Conservation (phyloP, 2,329 filamentous ascomycete species). For the Arthrocladium fulminans region DNA sequence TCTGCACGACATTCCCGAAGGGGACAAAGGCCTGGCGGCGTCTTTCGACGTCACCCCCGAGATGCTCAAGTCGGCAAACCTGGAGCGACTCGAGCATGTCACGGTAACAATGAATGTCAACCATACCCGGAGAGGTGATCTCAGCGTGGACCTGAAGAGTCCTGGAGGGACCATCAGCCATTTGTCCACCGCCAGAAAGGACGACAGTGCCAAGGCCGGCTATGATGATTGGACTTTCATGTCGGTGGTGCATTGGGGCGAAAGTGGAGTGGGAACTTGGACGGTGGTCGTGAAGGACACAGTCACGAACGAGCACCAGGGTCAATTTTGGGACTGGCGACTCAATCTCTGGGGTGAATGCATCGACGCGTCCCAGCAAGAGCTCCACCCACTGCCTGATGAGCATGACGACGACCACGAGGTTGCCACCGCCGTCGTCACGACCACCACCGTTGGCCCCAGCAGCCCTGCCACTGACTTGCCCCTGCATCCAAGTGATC, state of each 20-base stretch:
- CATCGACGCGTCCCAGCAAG: conserved; percentile 65
- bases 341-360: conserved; percentile 89
- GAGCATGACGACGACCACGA: conserved; percentile 73
- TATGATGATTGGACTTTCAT: conserved; percentile 98
- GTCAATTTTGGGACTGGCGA: conserved; percentile 82
- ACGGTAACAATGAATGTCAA: conserved; percentile 96
- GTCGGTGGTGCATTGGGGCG: conserved; percentile 95
- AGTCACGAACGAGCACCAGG: conserved; percentile 63
- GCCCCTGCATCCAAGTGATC: conserved; percentile 48
- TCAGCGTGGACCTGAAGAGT: conserved; percentile 85
- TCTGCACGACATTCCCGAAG: conserved; percentile 75
- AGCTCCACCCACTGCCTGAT: conserved; percentile 68
- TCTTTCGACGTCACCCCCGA: conserved; percentile 73
- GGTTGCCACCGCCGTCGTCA: conserved; percentile 47
- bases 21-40: conserved; percentile 66
- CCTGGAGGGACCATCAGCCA: conserved; percentile 74
- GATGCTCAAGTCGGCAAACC: conserved; percentile 71
- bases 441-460: conserved; percentile 54
- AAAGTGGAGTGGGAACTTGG: conserved; percentile 80
- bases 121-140: conserved; percentile 76
- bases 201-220: conserved; percentile 58
- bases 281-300: conserved; percentile 83
- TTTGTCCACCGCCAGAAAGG: conserved; percentile 63
- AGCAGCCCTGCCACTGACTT: conserved; percentile 38
- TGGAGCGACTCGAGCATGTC: conserved; percentile 84